Conservation (phyloP, 345 rosid species). For the Trapa bicornis region DNA sequence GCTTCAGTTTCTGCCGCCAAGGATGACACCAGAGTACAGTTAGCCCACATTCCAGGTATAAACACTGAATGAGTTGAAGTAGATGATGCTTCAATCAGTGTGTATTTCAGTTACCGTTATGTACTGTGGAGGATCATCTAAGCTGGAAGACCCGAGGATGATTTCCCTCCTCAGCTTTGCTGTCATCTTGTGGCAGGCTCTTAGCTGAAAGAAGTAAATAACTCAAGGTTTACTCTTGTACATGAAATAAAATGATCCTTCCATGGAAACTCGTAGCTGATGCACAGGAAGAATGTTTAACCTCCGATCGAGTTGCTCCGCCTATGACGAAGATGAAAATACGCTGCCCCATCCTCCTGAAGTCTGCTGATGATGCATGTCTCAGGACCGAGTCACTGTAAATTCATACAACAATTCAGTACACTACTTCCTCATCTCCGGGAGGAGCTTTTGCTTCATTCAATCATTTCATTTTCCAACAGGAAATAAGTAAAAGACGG, state of each 20-base stretch:
- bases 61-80: too few species aligned
- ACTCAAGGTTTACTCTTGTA: background rate
- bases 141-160: slow-evolving; percentile 62
- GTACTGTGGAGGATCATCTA: slow-evolving; percentile 73
- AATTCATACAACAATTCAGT: background rate
- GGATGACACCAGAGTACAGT: background rate
- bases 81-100: too few species aligned
- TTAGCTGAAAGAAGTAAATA: slow-evolving; percentile 31
- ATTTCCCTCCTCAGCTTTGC: slow-evolving; percentile 75
- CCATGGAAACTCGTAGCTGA: background rate
- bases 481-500: background rate
- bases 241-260: background rate
- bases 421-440: background rate
- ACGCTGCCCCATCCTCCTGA: slow-evolving; percentile 74
- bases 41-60: too few species aligned
- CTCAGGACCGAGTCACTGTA: slow-evolving; percentile 55
- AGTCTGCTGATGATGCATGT: slow-evolving; percentile 40
- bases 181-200: slow-evolving; percentile 87
- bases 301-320: slow-evolving; percentile 97
- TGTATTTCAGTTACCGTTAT: slow-evolving; percentile 34
- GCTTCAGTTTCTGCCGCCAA: slow-evolving; percentile 50
- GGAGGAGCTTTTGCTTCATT: too few species aligned
- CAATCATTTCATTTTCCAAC: too few species aligned
- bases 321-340: slow-evolving; percentile 80
- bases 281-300: slow-evolving; percentile 13